These are phyloP conservation scores for Haplosporangium gracile DNA, from an alignment of 192 early-diverging fungal species.

Conservation along the genomic window DNA sequence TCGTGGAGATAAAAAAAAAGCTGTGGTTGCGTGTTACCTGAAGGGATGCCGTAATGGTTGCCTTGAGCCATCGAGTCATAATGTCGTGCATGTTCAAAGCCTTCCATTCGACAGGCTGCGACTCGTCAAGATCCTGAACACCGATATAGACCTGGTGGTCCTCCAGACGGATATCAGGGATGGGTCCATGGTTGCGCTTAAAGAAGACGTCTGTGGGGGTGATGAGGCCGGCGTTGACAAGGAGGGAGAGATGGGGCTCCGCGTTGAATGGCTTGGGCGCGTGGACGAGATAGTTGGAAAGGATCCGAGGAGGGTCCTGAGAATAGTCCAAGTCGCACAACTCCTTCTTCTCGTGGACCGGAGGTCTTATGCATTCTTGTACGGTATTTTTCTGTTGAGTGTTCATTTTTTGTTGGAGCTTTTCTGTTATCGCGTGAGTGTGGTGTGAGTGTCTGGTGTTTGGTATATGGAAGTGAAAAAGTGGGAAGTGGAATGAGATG, in stretches of 20 bases:
- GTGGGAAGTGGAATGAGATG: neutral
- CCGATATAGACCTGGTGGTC: constrained; percentile 74
- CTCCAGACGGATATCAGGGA: constrained; percentile 77
- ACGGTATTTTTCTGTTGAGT: neutral
- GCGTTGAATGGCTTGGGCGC: constrained; percentile 88
- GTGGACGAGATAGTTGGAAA: constrained; percentile 71
- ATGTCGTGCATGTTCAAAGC: constrained; percentile 58
- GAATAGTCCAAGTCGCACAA: constrained; percentile 61
- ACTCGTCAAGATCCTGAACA: constrained; percentile 4
- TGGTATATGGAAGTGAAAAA: neutral
- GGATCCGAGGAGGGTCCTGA: constrained; percentile 81
- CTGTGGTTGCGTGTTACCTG: constrained; percentile 15
- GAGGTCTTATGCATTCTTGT: constrained; percentile 9
- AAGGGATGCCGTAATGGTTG: constrained; percentile 50
- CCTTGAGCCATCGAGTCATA: constrained; percentile 42
- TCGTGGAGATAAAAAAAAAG: neutral
- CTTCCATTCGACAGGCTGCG: constrained; percentile 18
- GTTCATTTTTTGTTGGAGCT: neutral
- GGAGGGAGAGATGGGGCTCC: constrained; percentile 73
- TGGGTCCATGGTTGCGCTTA: constrained; percentile 91
- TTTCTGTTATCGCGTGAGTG: too few species aligned
- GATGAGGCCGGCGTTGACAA: constrained; percentile 73
- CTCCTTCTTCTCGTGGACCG: constrained; percentile 25
- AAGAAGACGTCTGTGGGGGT: constrained; percentile 86
- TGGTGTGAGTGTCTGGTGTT: neutral